Evolutionary conservation across 257 asterid species (phyloP), one percentile per base, ranked within the genome.

Genomic region (Solanum neorickii): DNA sequence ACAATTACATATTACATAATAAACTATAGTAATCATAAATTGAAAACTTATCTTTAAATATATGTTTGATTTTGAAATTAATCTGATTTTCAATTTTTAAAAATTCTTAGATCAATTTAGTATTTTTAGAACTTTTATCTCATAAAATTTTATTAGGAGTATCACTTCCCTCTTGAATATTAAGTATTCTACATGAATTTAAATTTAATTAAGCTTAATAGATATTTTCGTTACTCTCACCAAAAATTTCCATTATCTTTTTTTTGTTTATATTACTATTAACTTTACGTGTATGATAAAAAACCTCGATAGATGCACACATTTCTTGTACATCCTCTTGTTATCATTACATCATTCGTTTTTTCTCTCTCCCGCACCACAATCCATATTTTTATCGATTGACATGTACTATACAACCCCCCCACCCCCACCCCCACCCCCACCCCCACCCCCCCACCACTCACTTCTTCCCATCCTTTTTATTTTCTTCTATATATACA

Each of bases 321-420:
- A 91, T 89, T 87, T 90, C 91, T 77, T 85, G 84, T 89, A 89
- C 89, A 89, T 11, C 23, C 69, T 18, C 41, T 37, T 23, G 85
- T 89, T 88, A 91, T 89, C 65, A 89, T 88, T 88, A 88, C 88
- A 13, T 13, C 21, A 42, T 84, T 78, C 62, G 2, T 56, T 72
- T 72, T 83, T 37, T 75, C 88, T 86, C 82, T 46, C 27, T 77
- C 82, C 8, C 70, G 33, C 85, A 62, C 49, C 87, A n/a, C 86
- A 65, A 65, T 49, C 10, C 83, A 29, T 83, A n/a, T 62, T 7
- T 1, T 7, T 18, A 6, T 16, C 62, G 5, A 56, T 11, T 2
- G 1, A 46, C 14, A 47, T n/a, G 7, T 25, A 25, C 37, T 77
- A 56, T 21, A 39, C 56, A 1, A n/a, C 3, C 83, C 23, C 59